phyloP scores from a whole-genome alignment of 108 stramenopile species.

The Cyclostephanos invisitatus region DNA sequence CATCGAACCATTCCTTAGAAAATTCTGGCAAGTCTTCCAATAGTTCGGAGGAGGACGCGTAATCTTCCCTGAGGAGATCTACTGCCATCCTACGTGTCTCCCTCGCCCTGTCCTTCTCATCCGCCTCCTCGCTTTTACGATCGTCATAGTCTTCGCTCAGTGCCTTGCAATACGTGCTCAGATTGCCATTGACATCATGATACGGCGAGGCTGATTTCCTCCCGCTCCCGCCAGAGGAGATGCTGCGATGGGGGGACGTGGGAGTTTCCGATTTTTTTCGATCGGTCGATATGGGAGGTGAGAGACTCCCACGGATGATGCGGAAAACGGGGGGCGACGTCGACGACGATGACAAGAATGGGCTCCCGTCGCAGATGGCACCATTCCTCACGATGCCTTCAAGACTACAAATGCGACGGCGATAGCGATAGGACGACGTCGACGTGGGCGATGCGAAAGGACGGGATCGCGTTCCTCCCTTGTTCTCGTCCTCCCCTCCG shows the following conservation, averaged over 20 bases:
- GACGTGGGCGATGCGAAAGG: not conserved
- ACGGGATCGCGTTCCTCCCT: not conserved
- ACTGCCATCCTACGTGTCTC: not conserved
- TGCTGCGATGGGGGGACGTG: not conserved
- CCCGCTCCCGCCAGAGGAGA: constrained; percentile 3
- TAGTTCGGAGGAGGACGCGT: not conserved
- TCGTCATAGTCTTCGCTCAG: not conserved
- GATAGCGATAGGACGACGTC: not conserved
- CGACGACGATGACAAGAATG: not conserved
- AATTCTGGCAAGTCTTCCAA: not conserved
- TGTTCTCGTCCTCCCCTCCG: not conserved
- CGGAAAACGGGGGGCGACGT: not conserved
- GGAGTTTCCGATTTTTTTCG: not conserved
- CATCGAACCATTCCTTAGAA: constrained; percentile 29
- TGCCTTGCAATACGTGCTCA: not conserved
- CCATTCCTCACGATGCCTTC: not conserved
- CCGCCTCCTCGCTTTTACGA: not conserved
- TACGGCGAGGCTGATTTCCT: not conserved
- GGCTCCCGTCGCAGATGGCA: not conserved
- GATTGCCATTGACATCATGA: not conserved
- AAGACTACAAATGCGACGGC: not conserved
- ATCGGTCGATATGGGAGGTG: not conserved
- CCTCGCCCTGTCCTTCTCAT: not conserved
- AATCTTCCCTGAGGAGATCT: not conserved
- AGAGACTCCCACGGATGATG: constrained; percentile 1